phyloP scores from a whole-genome alignment of 768 basidiomycete species.

The Galerina sulciceps region DNA sequence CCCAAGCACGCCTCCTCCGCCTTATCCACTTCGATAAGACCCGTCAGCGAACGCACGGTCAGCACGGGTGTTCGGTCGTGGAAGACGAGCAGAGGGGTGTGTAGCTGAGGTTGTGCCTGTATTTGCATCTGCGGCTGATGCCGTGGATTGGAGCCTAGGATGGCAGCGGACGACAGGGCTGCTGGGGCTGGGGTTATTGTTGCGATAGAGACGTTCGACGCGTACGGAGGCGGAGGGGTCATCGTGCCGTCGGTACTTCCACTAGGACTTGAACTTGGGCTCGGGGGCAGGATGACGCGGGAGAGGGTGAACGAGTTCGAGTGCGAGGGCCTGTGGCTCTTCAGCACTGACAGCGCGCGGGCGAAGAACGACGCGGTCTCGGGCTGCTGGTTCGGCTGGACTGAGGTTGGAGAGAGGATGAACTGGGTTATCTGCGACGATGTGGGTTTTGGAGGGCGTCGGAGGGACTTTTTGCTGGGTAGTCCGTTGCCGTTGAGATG shows the following conservation, averaged over 20 bases:
- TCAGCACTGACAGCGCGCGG: slow-evolving; percentile 53
- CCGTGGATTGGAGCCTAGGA: neutral
- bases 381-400: slow-evolving; percentile 36
- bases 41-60: slow-evolving; percentile 59
- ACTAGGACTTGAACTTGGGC: slow-evolving; percentile 19
- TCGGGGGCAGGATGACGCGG: slow-evolving; percentile 32
- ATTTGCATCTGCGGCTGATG: neutral
- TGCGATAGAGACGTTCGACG: slow-evolving; percentile 22
- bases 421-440: slow-evolving; percentile 53
- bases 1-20: slow-evolving; percentile 61
- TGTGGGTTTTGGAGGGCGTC: slow-evolving; percentile 12
- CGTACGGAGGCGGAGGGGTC: slow-evolving; percentile 43
- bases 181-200: neutral
- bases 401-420: slow-evolving; percentile 51
- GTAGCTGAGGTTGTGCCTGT: slow-evolving; percentile 27
- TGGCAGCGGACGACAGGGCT: slow-evolving; percentile 13
- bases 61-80: slow-evolving; percentile 74
- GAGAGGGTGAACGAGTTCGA: slow-evolving; percentile 67
- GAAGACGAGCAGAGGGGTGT: slow-evolving; percentile 56
- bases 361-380: slow-evolving; percentile 48
- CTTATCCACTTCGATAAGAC: slow-evolving; percentile 66
- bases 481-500: slow-evolving; percentile 2
- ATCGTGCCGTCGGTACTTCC: slow-evolving; percentile 4
- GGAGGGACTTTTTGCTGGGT: slow-evolving; percentile 30
- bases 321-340: slow-evolving; percentile 55